Percentiles rank a stretch among this genome's conserved stretches.
Evolutionary conservation across 31 red algal species (phyloP).

Genomic region (Odonthalia washingtoniensis): DNA sequence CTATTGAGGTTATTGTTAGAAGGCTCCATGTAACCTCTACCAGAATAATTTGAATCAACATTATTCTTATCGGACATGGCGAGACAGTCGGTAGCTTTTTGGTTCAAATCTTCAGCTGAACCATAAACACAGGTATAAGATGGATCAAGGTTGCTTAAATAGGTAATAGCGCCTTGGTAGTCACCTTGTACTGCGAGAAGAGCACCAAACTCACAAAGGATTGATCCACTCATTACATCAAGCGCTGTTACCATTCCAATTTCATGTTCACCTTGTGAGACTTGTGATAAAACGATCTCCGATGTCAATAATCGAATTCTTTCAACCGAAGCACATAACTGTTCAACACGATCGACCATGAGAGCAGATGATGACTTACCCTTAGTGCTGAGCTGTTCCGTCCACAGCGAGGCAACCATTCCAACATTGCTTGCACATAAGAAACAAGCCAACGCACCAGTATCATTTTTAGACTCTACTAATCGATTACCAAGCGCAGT

Average conservation of each 20-base stretch:
- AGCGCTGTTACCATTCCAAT: conserved; percentile 69
- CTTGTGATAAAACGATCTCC: conserved; percentile 32
- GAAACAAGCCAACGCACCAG: conserved; percentile 75
- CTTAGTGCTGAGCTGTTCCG: conserved; percentile 20
- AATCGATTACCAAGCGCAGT: conserved; percentile 72
- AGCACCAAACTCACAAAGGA: conserved; percentile 75
- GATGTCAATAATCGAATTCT: conserved; percentile 70
- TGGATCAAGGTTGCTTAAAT: conserved; percentile 76
- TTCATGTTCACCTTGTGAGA: conserved; percentile 67
- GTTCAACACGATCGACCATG: conserved; percentile 56
- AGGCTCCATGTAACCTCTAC: too few species aligned
- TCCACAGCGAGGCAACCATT: conserved; percentile 70
- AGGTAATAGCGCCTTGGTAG: conserved; percentile 52
- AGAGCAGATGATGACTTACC: conserved; percentile 50
- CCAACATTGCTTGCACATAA: conserved; percentile 72
- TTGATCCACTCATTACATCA: conserved; percentile 70
- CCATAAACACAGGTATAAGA: conserved; percentile 56
- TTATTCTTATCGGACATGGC: conserved; percentile 23
- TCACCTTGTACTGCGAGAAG: conserved; percentile 69
- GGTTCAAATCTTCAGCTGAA: conserved; percentile 50
- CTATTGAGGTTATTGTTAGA: too few species aligned
- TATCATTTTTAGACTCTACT: conserved; percentile 41
- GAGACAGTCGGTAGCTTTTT: conserved; percentile 58
- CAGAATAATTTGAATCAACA: neutral
- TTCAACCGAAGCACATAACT: conserved; percentile 51